Base-by-base conservation (phyloP, 345 rosid genomes). In the Heritiera littoralis region DNA sequence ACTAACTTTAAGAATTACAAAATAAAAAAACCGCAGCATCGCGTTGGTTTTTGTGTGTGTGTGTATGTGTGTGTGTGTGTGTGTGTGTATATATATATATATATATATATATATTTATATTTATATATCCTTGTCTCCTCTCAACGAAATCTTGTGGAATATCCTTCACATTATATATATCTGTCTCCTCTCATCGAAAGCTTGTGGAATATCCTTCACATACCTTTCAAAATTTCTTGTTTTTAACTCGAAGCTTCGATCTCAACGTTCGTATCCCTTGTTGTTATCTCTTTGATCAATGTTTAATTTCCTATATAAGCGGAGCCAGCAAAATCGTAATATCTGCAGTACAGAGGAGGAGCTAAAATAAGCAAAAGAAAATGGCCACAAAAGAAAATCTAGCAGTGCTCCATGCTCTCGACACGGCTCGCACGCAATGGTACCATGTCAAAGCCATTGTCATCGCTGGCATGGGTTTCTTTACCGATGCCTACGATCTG, bases 401-500 rank as follows among this genome's bases (percentile, higher is more conserved):
- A 71, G 88, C 88, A n/a, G 84, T 92, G 70, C 90, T 90, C 0
- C 76, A 77, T 8, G 94, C 95, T n/a, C 92, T 92, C 2, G 97
- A 89, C 84, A 71, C 65, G 12, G 93, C 92, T 28, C 76, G 78
- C 1, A 89, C 90, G 4, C 97, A 90, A 79, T 83, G 87, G 84
- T 90, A 89, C 87, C 97, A 90, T 75, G 2, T 89, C 66, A 89
- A 86, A 0, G 89, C 94, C 11, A 87, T 90, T 14, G 84, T 92
- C 9, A 89, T 90, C 10, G 94, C 97, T 2, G 94, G 94, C 30
- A 92, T 89, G 92, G 94, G 93, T 7, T 92, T 92, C 81, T 92
- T 90, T 83, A 92, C 97, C 3, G 97, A 92, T 56, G 94, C 94
- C 0, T 90, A 92, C n/a, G 97, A 92, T 76, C 93, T 92, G 5